These are phyloP conservation scores for Saposhnikovia divaricata DNA, from an alignment of 129 eudicot genomes.

Conservation along the genomic window DNA sequence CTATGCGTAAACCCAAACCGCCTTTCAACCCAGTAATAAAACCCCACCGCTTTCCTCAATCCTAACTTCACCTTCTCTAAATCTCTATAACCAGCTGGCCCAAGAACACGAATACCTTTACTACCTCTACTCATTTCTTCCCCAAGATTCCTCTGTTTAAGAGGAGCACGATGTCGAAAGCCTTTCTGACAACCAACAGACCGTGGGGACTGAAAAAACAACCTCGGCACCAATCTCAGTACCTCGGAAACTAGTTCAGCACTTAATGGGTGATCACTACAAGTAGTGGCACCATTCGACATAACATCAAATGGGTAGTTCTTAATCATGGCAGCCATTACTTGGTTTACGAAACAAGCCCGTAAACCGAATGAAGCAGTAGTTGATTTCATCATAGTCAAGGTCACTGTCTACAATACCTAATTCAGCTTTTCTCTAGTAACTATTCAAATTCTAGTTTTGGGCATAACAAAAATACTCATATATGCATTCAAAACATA, in stretches of 20 bases:
- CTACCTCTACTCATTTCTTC: conserved; percentile 33
- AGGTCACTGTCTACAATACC: neutral
- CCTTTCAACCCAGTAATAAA: conserved; percentile 68
- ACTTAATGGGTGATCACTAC: conserved; percentile 25
- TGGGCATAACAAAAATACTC: neutral
- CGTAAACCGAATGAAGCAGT: conserved; percentile 12
- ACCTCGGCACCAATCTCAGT: conserved; percentile 52
- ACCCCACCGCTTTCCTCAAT: conserved; percentile 50
- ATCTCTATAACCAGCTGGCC: conserved; percentile 78
- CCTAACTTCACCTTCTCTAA: conserved; percentile 46
- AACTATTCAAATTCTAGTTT: neutral
- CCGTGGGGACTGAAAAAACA: conserved; percentile 59
- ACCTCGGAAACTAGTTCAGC: conserved; percentile 40
- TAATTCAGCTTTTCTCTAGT: neutral
- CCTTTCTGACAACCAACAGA: conserved; percentile 69
- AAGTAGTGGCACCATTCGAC: neutral
- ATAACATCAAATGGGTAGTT: conserved; percentile 39
- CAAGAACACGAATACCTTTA: conserved; percentile 44
- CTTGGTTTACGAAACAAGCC: conserved; percentile 41
- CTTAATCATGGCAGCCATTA: conserved; percentile 49
- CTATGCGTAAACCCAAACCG: conserved; percentile 54
- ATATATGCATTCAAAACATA: neutral
- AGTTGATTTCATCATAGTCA: conserved; percentile 20
- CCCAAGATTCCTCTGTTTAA: conserved; percentile 56
- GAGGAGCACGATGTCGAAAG: conserved; percentile 69